Evolutionary conservation across 169 alveolate genomes (phyloP), one percentile per base, ranked within the genome.

Genomic region (Miamiensis avidus): DNA sequence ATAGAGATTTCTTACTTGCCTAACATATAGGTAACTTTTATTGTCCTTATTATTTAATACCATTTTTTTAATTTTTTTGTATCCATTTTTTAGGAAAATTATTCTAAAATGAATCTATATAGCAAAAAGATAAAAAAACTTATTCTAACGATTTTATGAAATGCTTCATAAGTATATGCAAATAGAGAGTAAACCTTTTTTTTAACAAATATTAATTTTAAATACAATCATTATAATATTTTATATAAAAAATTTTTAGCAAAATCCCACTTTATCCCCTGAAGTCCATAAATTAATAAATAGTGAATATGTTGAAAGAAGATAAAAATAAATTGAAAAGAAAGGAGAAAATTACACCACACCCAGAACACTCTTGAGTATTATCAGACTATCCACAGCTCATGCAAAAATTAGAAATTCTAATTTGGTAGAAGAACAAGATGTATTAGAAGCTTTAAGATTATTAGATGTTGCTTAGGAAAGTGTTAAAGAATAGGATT

Each of bases 291-390:
- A 96, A 77, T 95, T 88, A 85, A 93, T 96, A 28, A 96, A 93
- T 29, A 89, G 92, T 76, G 93, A 94, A 81, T 96, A 96, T 88
- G 96, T 95, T 16, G 97, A 94, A 83, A 95, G 95, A 88, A 95
- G 97, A 85, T 84, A 91, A 76, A 89, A 90, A 82, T 88, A 93
- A 90, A 88, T 88, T 64, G 97, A 96, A 32, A 89, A 88, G 77
- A 94, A 94, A 78, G 98, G 98, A 74, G 93, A 96, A 83, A 97
- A 96, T 82, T 98, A 98, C 93, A 97, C 98, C 25, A 98, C 99
- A 6, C 99, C 99, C 28, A 96, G 99, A 93, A 96, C 99, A n/a
- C 93, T 98, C 27, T 92, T 98, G 76, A 99, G 99, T 34, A 96
- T 98, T 33, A 94, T 98, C 65, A 95, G 99, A 76, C 91, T 98